phyloP scores from a whole-genome alignment of 148 eudicot genomes.

The Chenopodium suecicum region DNA sequence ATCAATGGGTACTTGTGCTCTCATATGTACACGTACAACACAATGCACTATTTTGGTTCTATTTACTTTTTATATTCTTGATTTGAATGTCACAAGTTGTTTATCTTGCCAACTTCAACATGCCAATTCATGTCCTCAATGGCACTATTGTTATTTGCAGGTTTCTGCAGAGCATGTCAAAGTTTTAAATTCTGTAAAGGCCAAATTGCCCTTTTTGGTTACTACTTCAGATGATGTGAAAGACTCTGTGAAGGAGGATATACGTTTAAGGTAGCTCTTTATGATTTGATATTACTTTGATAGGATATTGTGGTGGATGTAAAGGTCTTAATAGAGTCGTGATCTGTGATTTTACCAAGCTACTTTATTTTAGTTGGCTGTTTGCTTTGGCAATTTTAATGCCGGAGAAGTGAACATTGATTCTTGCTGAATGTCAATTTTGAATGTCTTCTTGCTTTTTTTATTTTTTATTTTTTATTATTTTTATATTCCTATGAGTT shows the following conservation, averaged over 20 bases:
- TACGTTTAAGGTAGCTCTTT: conserved; percentile 67
- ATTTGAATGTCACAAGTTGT: background rate
- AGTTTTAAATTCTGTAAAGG: conserved; percentile 68
- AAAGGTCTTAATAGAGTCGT: background rate
- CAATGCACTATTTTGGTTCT: background rate
- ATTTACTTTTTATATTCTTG: background rate
- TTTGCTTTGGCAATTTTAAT: background rate
- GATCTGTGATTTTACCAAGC: background rate
- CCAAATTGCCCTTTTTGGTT: conserved; percentile 84
- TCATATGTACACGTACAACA: background rate
- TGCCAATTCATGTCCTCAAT: conserved; percentile 5
- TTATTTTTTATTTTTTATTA: background rate
- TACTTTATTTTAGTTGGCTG: background rate
- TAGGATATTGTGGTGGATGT: background rate
- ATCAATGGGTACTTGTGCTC: background rate
- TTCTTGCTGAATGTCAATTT: background rate
- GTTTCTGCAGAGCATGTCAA: conserved; percentile 85
- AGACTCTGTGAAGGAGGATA: conserved; percentile 79
- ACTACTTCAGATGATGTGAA: conserved; percentile 82
- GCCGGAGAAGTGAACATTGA: background rate
- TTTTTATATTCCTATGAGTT: background rate
- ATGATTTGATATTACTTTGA: background rate
- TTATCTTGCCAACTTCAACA: background rate
- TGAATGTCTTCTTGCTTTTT: background rate
- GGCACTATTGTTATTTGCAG: conserved; percentile 36